Evolutionary conservation across 1,139 yeast genomes (phyloP).

Genomic region (Pichia sp.): DNA sequence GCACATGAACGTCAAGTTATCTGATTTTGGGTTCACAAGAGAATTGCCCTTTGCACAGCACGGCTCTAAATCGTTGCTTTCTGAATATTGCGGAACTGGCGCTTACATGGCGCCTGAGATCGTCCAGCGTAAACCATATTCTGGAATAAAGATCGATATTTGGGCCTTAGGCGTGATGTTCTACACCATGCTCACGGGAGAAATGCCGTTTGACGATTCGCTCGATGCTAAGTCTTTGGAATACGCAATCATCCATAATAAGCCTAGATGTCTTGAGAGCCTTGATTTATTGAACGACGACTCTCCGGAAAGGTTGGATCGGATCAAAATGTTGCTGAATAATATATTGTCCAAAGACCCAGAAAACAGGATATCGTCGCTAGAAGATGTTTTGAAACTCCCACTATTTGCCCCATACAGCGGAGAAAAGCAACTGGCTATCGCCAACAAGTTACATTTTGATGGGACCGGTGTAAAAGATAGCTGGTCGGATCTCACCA

Average conservation of each 20-base stretch:
- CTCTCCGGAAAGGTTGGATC: constrained; percentile 2
- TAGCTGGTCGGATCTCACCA: constrained; percentile 27
- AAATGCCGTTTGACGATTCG: constrained; percentile 89
- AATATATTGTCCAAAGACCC: constrained; percentile 66
- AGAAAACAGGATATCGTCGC: constrained; percentile 50
- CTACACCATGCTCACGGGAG: constrained; percentile 82
- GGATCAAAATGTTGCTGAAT: constrained; percentile 31
- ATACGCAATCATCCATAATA: constrained; percentile 55
- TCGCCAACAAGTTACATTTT: constrained; percentile 40
- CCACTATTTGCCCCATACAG: constrained; percentile 51
- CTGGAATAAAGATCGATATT: constrained; percentile 78
- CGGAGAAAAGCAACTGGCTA: constrained; percentile 41
- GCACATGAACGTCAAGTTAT: constrained; percentile 62
- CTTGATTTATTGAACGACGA: constrained; percentile 13
- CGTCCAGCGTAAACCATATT: constrained; percentile 60
- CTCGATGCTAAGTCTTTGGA: constrained; percentile 62
- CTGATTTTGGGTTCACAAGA: constrained; percentile 93
- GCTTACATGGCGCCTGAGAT: constrained; percentile 98
- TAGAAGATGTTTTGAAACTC: constrained; percentile 56
- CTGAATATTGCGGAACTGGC: constrained; percentile 90
- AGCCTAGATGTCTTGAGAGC: constrained; percentile 51
- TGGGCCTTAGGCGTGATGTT: constrained; percentile 95
- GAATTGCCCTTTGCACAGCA: constrained; percentile 43
- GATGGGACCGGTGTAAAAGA: constrained; percentile 29
- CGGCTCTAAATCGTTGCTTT: constrained; percentile 37